These are phyloP conservation scores for Ziziphus jujuba DNA, from an alignment of 306 rosid genomes.

Conservation along the genomic window DNA sequence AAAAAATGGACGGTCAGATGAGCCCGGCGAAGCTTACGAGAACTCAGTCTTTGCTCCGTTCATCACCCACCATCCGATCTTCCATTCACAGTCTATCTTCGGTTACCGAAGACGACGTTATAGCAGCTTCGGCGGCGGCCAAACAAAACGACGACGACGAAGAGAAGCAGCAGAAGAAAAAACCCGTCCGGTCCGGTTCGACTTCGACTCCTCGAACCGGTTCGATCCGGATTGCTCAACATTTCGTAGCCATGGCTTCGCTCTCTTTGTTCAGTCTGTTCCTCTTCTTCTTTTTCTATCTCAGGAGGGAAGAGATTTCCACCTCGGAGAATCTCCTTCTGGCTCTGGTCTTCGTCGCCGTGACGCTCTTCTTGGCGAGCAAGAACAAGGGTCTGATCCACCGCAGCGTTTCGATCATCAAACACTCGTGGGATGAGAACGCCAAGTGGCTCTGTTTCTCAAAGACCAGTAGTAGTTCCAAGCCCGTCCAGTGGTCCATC, in stretches of 20 bases:
- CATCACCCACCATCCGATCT: slow-evolving; percentile 89
- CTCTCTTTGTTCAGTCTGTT: slow-evolving; percentile 40
- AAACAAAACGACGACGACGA: slow-evolving; percentile 23
- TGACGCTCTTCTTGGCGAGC: slow-evolving; percentile 64
- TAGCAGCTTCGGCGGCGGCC: slow-evolving; percentile 26
- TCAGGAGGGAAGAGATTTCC: slow-evolving; percentile 49
- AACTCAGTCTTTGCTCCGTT: slow-evolving; percentile 81
- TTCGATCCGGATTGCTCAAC: slow-evolving; percentile 36
- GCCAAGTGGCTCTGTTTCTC: slow-evolving; percentile 44
- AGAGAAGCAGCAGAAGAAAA: slow-evolving; percentile 34
- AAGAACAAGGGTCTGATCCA: slow-evolving; percentile 64
- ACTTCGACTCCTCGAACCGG: slow-evolving; percentile 42
- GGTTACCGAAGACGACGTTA: slow-evolving; percentile 51
- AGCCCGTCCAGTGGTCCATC: slow-evolving; percentile 90
- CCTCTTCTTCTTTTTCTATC: slow-evolving; percentile 51
- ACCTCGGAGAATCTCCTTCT: slow-evolving; percentile 76
- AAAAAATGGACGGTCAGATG: slow-evolving; percentile 69
- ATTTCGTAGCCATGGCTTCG: slow-evolving; percentile 36
- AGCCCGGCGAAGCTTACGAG: slow-evolving; percentile 74
- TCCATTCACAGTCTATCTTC: slow-evolving; percentile 86
- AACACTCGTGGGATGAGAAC: slow-evolving; percentile 62
- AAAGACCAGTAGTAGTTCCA: slow-evolving; percentile 27
- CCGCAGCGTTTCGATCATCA: slow-evolving; percentile 41
- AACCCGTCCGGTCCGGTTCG: slow-evolving; percentile 30
- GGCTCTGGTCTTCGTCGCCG: slow-evolving; percentile 76